phyloP scores from a whole-genome alignment of 2,329 filamentous ascomycete genomes.

The Botrytis deweyae region DNA sequence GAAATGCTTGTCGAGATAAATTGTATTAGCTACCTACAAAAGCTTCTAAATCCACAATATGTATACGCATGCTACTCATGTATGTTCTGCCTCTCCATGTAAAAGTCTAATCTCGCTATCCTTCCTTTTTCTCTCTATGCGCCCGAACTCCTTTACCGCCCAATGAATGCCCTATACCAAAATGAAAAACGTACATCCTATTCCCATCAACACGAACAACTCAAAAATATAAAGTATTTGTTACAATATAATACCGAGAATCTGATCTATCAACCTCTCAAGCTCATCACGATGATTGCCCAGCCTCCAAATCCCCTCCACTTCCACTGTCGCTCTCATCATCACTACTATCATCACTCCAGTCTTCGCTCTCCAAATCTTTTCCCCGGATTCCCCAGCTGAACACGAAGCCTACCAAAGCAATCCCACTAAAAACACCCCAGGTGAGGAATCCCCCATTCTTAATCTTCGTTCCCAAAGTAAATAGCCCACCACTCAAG shows the following conservation, averaged over 20 bases:
- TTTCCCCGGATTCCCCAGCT: conserved; percentile 74
- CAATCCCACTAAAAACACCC: conserved; percentile 81
- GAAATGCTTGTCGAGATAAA: not conserved
- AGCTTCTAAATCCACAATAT: not conserved
- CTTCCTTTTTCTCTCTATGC: not conserved
- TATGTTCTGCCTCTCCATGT: not conserved
- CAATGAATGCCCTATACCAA: not conserved
- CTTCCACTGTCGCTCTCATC: conserved; percentile 26
- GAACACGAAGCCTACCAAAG: conserved; percentile 75
- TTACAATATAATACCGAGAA: not conserved
- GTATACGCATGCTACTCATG: not conserved
- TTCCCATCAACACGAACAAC: not conserved
- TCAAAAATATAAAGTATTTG: not conserved
- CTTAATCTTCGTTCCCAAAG: conserved; percentile 67
- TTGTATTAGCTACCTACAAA: not conserved
- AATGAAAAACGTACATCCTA: not conserved
- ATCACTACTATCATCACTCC: conserved; percentile 30
- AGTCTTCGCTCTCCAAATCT: conserved; percentile 55
- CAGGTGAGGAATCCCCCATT: conserved; percentile 86
- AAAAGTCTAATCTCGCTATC: not conserved
- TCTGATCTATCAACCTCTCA: not conserved
- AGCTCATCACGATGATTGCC: not conserved
- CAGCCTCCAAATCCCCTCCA: not conserved
- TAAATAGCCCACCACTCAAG: conserved; percentile 82
- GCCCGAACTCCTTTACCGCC: not conserved